phyloP scores from a whole-genome alignment of 1,284 basidiomycete genomes.

The Kwoniella shivajii region DNA sequence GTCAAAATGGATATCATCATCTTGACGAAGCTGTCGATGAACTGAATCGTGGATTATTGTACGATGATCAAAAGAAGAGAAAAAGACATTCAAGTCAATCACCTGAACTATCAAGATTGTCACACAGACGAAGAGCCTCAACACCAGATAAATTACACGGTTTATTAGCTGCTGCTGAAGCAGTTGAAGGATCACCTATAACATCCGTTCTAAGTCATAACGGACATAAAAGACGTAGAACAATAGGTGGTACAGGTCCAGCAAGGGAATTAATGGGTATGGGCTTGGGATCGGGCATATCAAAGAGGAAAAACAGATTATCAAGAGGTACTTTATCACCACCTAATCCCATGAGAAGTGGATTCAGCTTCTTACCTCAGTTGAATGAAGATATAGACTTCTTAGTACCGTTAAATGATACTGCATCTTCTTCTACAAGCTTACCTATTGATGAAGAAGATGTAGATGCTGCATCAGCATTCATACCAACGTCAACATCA shows the following conservation, averaged over 20 bases:
- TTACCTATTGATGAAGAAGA: slow-evolving; percentile 8
- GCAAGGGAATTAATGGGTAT: slow-evolving; percentile 29
- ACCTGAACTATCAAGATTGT: slow-evolving; percentile 11
- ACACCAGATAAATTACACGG: slow-evolving; percentile 47
- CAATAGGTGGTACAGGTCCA: slow-evolving; percentile 34
- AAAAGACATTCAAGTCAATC: slow-evolving; percentile 39
- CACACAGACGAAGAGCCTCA: slow-evolving; percentile 21
- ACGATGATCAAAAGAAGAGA: slow-evolving; percentile 3
- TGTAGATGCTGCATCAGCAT: slow-evolving; percentile 22
- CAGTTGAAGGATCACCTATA: slow-evolving; percentile 46
- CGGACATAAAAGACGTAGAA: slow-evolving; percentile 43
- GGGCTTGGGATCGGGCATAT: not conserved
- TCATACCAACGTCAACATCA: too few species aligned
- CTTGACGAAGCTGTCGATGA: not conserved
- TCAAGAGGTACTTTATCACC: slow-evolving; percentile 30
- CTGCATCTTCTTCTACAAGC: slow-evolving; percentile 6
- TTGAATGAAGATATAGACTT: slow-evolving; percentile 31
- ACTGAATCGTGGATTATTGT: not conserved
- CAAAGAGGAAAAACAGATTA: slow-evolving; percentile 5
- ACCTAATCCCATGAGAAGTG: slow-evolving; percentile 9
- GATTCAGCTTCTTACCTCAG: slow-evolving; percentile 21
- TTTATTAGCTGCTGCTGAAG: slow-evolving; percentile 46
- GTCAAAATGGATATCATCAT: slow-evolving; percentile 3
- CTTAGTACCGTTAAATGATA: slow-evolving; percentile 28
- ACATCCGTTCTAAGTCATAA: slow-evolving; percentile 31